Base-by-base conservation (phyloP, 2,329 filamentous ascomycete species). In the Xylogone sp. region DNA sequence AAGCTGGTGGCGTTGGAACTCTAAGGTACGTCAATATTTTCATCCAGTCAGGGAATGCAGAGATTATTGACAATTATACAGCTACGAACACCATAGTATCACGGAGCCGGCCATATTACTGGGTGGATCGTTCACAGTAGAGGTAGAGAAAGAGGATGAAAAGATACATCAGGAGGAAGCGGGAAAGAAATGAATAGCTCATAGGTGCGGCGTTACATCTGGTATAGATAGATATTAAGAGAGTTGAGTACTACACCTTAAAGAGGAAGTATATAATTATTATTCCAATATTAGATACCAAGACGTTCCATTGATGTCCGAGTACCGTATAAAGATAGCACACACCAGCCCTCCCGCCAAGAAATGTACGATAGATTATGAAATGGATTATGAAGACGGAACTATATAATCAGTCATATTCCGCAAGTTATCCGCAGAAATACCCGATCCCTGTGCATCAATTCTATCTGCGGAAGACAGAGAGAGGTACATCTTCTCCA, bases 1-100 rank as follows among this genome's bases (percentile, higher is more conserved):
- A 97, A 68, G 88, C 90, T 5, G 90, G 90, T n/a, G 90, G 88
- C 59, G 84, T 94, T 1, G 89, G 88, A 0, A 88, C 87, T 2
- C 66, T 95, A 60, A 93, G 87, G 84, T 87, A 63, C 65, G 73
- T 54, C 20, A n/a, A 27, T 39, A 39, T 39, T 39, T 39, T 39
- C n/a, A 5, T 45, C 16, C 12, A 29, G 2, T 20, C n/a, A 22
- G n/a, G 3, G 46, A 21, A 18, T 3, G 7, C 21, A 18, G n/a
- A 39, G 8, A 13, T 39, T 16, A 16, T 16, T 39, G 34, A 16
- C 34, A 18, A 16, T 18, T 18, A 16, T 18, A 5, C n/a, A 39
- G 87, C 68, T 95, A 94, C 66, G 88, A 94, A 61, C 89, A 94
- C 69, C 78, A 88, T 61, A 89, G 69, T 58, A 80, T 94, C 49